Base-by-base conservation (phyloP, 352 stramenopile genomes). In the Ochromonadaceae sp. region DNA sequence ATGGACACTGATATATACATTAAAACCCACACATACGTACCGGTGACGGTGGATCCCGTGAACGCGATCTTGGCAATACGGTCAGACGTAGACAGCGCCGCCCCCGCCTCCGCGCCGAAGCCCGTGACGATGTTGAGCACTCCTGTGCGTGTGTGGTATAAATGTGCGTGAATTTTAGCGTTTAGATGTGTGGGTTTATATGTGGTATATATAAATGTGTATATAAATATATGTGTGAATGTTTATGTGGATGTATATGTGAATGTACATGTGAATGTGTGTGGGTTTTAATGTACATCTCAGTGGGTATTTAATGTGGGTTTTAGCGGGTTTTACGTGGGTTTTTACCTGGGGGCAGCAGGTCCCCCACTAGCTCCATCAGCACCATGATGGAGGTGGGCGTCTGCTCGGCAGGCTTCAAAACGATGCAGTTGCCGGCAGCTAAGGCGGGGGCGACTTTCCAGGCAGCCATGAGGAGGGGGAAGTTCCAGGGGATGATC, bases 401-500 rank as follows among this genome's bases (percentile, higher is more conserved):
- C 12, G 80, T 78, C 17, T 83, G 52, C 67, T 87, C 80, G 9
- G 79, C 81, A 28, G 80, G 79, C 49, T 87, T 87, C n/a, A 88
- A 55, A 25, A 87, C 76, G 10, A 82, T 68, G 20, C 76, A 78
- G 47, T 82, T 85, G 26, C 80, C 80, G 0, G 74, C 74, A 9
- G 81, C 80, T n/a, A 87, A 59, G 28, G 50, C 42, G 1, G 81
- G 82, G 4, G 82, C 83, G 22, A 90, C 32, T 58, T 75, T 87
- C 72, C 83, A 88, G 44, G 78, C 69, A 20, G 80, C 72, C 58
- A 87, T 88, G 32, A 88, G 67, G 61, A 86, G 58, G 46, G 81
- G 81, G 39, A 85, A 84, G 67, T 87, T 87, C 74, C 78, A 88
- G 31, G 80, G 80, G 22, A 75, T 82, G 59, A 87, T 85, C n/a